Conservation (phyloP, 768 basidiomycete species). For the Ramaria rubella region DNA sequence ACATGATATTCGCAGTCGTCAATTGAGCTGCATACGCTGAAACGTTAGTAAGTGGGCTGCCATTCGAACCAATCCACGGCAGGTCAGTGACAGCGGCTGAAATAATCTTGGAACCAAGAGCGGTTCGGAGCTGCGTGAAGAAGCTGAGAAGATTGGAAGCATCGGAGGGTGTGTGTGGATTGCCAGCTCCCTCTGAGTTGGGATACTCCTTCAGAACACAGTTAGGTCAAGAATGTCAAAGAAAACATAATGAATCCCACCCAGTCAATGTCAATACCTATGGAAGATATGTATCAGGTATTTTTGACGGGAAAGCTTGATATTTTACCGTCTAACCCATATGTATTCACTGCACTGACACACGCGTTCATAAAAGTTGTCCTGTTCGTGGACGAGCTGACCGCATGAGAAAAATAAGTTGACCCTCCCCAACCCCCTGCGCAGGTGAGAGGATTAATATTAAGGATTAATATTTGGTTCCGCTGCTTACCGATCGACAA, state of each 20-base stretch:
- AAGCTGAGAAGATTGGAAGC: constrained; percentile 58
- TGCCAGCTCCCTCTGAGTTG: constrained; percentile 53
- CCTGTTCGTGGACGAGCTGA: constrained; percentile 43
- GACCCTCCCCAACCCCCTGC: constrained; percentile 68
- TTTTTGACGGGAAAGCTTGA: neutral
- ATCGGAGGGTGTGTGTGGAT: constrained; percentile 53
- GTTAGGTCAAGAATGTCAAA: neutral
- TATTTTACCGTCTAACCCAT: constrained; percentile 50
- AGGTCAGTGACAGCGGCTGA: constrained; percentile 63
- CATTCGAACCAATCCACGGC: constrained; percentile 61
- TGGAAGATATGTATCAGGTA: neutral
- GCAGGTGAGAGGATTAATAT: constrained; percentile 1
- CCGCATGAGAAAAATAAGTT: constrained; percentile 55
- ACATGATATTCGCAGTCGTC: constrained; percentile 69
- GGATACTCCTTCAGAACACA: constrained; percentile 58
- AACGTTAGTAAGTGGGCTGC: constrained; percentile 56
- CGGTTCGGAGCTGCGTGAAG: constrained; percentile 48
- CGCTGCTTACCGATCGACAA: constrained; percentile 52
- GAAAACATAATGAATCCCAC: constrained; percentile 18
- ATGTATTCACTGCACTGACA: constrained; percentile 46
- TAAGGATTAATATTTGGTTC: neutral
- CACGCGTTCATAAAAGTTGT: constrained; percentile 52
- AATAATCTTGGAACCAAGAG: constrained; percentile 60
- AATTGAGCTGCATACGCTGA: constrained; percentile 55
- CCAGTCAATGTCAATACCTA: constrained; percentile 58